Evolutionary conservation across 2,329 filamentous ascomycete species (phyloP), one percentile per base, ranked within the genome.

Genomic region (Aschersonia sp.): DNA sequence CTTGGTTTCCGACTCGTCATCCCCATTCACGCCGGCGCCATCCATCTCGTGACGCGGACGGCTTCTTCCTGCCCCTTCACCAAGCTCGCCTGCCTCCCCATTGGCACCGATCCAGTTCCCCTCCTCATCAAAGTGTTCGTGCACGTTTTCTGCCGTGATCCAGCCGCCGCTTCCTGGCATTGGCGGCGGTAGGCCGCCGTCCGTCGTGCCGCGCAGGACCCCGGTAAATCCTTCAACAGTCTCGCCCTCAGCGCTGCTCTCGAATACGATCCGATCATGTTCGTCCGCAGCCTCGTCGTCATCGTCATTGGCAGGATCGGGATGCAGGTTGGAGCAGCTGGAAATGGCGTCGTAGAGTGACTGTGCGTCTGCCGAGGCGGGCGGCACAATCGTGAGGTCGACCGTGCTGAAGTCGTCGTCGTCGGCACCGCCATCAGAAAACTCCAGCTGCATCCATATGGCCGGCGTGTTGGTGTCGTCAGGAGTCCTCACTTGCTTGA

Each of bases 91-190:
- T 2, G 54, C 42, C 42, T 30, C 42, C 22, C 8, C 42, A 30
- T 31, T 31, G 1, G 58, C 62, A 0, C 69, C 76, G 53, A 85
- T 83, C 76, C 83, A 90, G 59, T 90, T 88, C 3, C 87, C 87
- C 7, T 88, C 75, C 52, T 76, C 80, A 56, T 92, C 85, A 63
- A 92, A 85, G 59, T 80, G 94, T 55, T 94, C 78, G 53, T 83
- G 72, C 61, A 94, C 81, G 57, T 96, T 97, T 49, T 95, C 90
- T 7, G 86, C 85, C 12, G 90, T 97, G 59, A 97, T 88, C 85
- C 85, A 90, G 0, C 85, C 85, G 0, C 77, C 78, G 45, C 83
- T 86, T 1, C 85, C 84, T 0, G 85, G 83, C 62, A 85, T 76
- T 0, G 80, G 76, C 2, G 79, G 78, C n/a, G 79, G 79, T 30